phyloP scores from a whole-genome alignment of 2,329 filamentous ascomycete species.

The Aspergillus neoniger region DNA sequence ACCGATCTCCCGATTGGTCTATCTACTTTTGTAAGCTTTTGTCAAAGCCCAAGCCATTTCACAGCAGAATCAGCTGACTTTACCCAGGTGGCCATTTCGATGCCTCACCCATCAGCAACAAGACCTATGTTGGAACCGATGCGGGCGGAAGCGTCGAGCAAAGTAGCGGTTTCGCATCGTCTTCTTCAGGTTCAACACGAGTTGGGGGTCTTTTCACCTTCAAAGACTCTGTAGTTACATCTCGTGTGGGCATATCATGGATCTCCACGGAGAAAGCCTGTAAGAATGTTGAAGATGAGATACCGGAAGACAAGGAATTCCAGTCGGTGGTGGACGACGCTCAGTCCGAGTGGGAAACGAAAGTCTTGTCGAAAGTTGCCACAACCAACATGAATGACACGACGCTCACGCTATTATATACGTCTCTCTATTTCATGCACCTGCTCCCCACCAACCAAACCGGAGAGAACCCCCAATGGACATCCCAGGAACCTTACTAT shows the following conservation, averaged over 20 bases:
- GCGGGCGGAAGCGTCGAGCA: constrained; percentile 31
- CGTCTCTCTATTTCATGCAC: constrained; percentile 69
- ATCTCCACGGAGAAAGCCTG: constrained; percentile 65
- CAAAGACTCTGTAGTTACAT: constrained; percentile 48
- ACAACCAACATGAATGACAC: constrained; percentile 59
- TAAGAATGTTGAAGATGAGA: constrained; percentile 58
- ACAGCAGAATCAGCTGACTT: background rate
- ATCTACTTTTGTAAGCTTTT: constrained; percentile 31
- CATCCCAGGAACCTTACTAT: constrained; percentile 67
- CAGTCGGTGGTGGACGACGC: constrained; percentile 50
- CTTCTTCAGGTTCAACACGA: constrained; percentile 49
- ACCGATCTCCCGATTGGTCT: constrained; percentile 58
- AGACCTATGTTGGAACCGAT: constrained; percentile 31
- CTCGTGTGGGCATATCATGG: constrained; percentile 68
- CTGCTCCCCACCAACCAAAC: constrained; percentile 70
- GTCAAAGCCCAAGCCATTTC: background rate
- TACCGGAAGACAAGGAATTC: constrained; percentile 51
- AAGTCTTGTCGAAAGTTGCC: constrained; percentile 65
- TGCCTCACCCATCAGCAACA: constrained; percentile 32
- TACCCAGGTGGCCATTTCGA: constrained; percentile 62
- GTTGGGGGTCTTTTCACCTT: constrained; percentile 57
- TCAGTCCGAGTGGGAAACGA: constrained; percentile 59
- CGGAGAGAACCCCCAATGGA: constrained; percentile 69
- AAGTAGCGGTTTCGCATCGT: constrained; percentile 32
- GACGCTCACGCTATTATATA: constrained; percentile 65